Conservation (phyloP, 306 rosid species). For the Trifolium subterraneum region DNA sequence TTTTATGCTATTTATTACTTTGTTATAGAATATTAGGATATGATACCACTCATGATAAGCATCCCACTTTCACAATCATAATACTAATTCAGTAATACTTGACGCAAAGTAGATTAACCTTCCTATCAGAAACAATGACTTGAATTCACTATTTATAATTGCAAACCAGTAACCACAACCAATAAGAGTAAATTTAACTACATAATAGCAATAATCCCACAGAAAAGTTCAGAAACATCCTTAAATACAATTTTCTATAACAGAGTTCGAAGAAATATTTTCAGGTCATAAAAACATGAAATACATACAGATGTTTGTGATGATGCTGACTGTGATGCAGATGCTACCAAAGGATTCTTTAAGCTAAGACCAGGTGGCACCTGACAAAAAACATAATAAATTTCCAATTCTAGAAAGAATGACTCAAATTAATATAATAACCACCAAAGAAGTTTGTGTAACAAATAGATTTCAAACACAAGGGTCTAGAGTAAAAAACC, state of each 20-base stretch:
- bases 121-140: neutral
- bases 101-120: slow-evolving; percentile 20
- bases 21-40: slow-evolving; percentile 2
- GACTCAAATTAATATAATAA: slow-evolving; percentile 21
- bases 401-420: slow-evolving; percentile 30
- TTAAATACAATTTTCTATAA: slow-evolving; percentile 27
- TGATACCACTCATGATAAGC: slow-evolving; percentile 12
- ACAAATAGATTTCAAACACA: slow-evolving; percentile 14
- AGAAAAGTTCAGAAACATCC: slow-evolving; percentile 24
- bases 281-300: slow-evolving; percentile 36
- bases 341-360: slow-evolving; percentile 61
- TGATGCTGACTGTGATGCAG: slow-evolving; percentile 53
- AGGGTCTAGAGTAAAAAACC: slow-evolving; percentile 2
- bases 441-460: slow-evolving; percentile 23
- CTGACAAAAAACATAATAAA: slow-evolving; percentile 52
- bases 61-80: slow-evolving; percentile 13
- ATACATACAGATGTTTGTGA: slow-evolving; percentile 75
- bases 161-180: slow-evolving; percentile 27
- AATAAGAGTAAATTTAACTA: slow-evolving; percentile 9
- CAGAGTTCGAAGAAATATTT: slow-evolving; percentile 17
- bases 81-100: slow-evolving; percentile 18
- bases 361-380: slow-evolving; percentile 70
- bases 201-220: slow-evolving; percentile 22
- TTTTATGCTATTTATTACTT: neutral
- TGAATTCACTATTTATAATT: slow-evolving; percentile 35